Evolutionary conservation across 139 green algal species (phyloP).

Genomic region (Closterium sp.): DNA sequence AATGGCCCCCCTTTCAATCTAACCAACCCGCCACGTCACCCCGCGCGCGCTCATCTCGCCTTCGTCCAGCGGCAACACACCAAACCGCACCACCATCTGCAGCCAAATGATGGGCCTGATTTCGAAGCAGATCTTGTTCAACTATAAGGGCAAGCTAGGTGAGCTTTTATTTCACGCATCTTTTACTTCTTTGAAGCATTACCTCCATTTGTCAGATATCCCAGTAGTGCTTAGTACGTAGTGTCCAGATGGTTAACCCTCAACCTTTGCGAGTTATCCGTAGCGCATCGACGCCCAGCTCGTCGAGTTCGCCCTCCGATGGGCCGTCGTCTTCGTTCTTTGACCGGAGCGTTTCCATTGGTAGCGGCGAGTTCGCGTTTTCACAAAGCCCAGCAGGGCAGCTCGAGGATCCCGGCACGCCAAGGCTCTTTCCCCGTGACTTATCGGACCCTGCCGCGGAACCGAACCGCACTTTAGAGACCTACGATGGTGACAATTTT

Average conservation of each 20-base stretch:
- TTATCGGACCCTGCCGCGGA: background rate
- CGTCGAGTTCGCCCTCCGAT: background rate
- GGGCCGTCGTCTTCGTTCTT: background rate
- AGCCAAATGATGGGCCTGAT: too few relatives aligned
- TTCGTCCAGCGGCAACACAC: too few relatives aligned
- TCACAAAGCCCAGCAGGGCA: background rate
- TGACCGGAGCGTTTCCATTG: background rate
- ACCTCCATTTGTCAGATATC: too few relatives aligned
- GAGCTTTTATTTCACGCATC: too few relatives aligned
- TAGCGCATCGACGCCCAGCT: background rate
- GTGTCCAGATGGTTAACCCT: background rate
- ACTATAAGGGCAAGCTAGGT: too few relatives aligned
- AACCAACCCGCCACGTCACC: too few relatives aligned
- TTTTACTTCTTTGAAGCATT: too few relatives aligned
- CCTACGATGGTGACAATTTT: background rate
- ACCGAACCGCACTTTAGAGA: background rate
- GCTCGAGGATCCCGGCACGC: background rate
- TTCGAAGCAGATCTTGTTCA: too few relatives aligned
- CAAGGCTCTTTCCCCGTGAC: background rate
- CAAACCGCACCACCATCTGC: too few relatives aligned
- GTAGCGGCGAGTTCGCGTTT: background rate
- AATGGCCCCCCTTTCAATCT: too few relatives aligned
- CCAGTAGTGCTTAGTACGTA: background rate
- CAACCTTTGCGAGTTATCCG: background rate
- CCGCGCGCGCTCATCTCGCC: too few relatives aligned